Percentiles rank a stretch among this genome's conserved stretches.
Conservation (phyloP, 2,329 filamentous ascomycete genomes). For the Pestalotiopsis sp. region DNA sequence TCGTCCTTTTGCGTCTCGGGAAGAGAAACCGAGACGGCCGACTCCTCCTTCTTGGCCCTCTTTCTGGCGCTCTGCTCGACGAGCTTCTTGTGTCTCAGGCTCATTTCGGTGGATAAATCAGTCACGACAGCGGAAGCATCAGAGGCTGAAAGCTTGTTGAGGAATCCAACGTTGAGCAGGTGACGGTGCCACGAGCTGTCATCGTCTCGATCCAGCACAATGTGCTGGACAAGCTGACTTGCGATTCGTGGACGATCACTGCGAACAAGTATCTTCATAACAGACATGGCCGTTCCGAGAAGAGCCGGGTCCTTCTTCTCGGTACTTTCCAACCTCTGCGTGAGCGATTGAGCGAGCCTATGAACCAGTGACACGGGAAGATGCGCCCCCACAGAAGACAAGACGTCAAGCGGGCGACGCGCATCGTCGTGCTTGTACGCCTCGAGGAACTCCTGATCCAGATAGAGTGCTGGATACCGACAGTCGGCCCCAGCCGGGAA, state of each 20-base stretch:
- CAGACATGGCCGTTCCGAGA: constrained; percentile 10
- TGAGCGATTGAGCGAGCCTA: constrained; percentile 16
- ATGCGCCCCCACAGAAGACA: not conserved
- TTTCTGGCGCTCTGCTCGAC: not conserved
- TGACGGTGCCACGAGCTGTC: constrained; percentile 36
- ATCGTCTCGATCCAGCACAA: constrained; percentile 30
- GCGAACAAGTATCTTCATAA: constrained; percentile 24
- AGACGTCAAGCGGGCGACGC: not conserved
- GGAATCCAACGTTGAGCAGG: constrained; percentile 28
- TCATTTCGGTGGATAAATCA: constrained; percentile 28
- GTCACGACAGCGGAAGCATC: constrained; percentile 29
- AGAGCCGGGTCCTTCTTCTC: not conserved
- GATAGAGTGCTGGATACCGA: constrained; percentile 24
- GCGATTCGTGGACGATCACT: constrained; percentile 34
- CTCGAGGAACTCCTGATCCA: constrained; percentile 22
- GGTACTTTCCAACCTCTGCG: constrained; percentile 10
- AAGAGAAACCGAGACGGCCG: not conserved
- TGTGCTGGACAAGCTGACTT: constrained; percentile 29
- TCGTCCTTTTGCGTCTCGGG: not conserved
- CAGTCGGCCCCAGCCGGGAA: constrained; percentile 19
- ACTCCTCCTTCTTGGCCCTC: constrained; percentile 12
- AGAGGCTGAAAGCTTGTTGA: constrained; percentile 28
- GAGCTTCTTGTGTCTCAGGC: constrained; percentile 28
- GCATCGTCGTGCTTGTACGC: constrained; percentile 17
- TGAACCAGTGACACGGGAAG: constrained; percentile 11